Evolutionary conservation across 345 rosid species (phyloP).

Genomic region (Syzygium jambos): DNA sequence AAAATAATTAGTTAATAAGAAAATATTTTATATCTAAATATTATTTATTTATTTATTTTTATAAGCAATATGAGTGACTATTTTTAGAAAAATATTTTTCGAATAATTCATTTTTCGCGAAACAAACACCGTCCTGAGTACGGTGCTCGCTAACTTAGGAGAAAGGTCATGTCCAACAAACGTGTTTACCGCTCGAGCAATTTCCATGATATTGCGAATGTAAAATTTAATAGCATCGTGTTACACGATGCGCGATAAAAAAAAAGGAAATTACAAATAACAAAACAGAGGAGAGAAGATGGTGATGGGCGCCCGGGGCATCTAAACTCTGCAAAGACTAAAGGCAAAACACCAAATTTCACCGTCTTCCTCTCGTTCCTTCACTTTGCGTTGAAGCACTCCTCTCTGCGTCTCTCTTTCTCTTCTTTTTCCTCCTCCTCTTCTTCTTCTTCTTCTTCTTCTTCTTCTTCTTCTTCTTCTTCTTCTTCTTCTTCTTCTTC

Average conservation of each 20-base stretch:
- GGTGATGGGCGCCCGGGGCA: neutral
- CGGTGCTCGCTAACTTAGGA: neutral
- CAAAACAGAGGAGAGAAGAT: accelerated
- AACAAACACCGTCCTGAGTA: accelerated
- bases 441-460: neutral
- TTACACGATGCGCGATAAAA: neutral
- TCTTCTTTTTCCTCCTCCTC: too few relatives aligned
- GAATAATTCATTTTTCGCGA: neutral
- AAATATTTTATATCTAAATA: too few relatives aligned
- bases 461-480: neutral
- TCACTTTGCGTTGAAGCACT: neutral
- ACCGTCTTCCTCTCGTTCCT: neutral
- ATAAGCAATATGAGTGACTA: accelerated
- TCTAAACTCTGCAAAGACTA: neutral
- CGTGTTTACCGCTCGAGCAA: neutral
- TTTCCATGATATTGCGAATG: neutral
- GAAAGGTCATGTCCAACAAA: neutral
- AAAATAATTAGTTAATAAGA: too few relatives aligned
- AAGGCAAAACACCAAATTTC: neutral
- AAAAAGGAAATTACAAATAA: neutral
- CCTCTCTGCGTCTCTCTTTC: neutral
- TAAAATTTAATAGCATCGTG: neutral
- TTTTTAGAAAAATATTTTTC: neutral
- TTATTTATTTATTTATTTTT: neutral
- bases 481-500: neutral